These are phyloP conservation scores for Citrus sp. DNA, from an alignment of 345 rosid genomes.

Conservation along the genomic window DNA sequence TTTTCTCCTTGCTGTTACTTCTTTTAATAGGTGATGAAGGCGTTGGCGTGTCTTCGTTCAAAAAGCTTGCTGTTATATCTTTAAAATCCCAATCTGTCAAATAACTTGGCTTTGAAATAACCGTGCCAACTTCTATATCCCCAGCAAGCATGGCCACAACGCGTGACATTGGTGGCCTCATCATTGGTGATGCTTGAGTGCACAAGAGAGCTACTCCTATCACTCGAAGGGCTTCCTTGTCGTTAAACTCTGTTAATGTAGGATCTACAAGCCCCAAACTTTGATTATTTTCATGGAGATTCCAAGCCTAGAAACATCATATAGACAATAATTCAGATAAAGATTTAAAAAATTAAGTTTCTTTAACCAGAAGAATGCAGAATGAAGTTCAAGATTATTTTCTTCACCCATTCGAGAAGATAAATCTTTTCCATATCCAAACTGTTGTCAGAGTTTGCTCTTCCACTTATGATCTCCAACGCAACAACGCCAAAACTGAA, in stretches of 20 bases:
- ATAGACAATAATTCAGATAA: background rate
- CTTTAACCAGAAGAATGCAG: background rate
- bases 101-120: slow-evolving; percentile 28
- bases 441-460: slow-evolving; percentile 14
- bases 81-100: slow-evolving; percentile 27
- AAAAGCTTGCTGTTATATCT: slow-evolving; percentile 9
- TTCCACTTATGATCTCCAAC: slow-evolving; percentile 31
- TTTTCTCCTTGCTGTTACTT: background rate
- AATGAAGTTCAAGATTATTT: background rate
- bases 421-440: slow-evolving; percentile 4
- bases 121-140: slow-evolving; percentile 26
- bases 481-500: slow-evolving; percentile 35
- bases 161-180: slow-evolving; percentile 34
- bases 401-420: slow-evolving; percentile 33
- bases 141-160: slow-evolving; percentile 31
- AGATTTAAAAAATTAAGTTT: background rate
- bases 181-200: slow-evolving; percentile 33
- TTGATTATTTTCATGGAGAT: slow-evolving; percentile 21
- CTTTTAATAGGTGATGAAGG: background rate
- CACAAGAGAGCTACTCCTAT: slow-evolving; percentile 31
- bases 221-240: slow-evolving; percentile 25
- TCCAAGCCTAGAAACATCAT: slow-evolving; percentile 2
- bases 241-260: slow-evolving; percentile 11
- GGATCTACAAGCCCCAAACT: slow-evolving; percentile 23
- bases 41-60: slow-evolving; percentile 1